Base-by-base conservation (phyloP, 306 rosid genomes). In the Prunus mume region DNA sequence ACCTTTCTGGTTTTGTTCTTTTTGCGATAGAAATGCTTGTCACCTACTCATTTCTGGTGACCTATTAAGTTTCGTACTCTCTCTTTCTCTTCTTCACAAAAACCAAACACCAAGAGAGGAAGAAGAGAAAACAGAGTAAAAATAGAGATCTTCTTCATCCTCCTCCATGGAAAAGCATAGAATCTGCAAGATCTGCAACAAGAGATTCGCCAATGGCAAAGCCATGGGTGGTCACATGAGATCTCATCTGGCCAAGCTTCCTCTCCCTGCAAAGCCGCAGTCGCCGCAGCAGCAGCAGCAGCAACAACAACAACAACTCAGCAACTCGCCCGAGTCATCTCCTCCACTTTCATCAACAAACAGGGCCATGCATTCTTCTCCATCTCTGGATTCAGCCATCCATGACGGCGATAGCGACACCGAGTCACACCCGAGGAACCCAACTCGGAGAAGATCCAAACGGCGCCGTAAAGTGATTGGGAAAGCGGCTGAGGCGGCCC, bases 201-300 rank as follows among this genome's bases (percentile, higher is more conserved):
- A 63, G 84, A n/a, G 76, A 28, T 90, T 84, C 74, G 14, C 87
- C 3, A 84, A 50, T 54, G 94, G 88, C 47, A 90, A 85, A 80
- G 91, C 93, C 71, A 65, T 87, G 72, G 93, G 98, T 3, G 94
- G 98, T 8, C 98, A 93, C 84, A 85, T 90, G 94, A 87, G 88
- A 79, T 79, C 97, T 66, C 96, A 93, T 72, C 65, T 85, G 2
- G 80, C 71, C 58, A 86, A 51, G 58, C 76, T 78, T 46, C 81
- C 88, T 2, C 9, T 92, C 55, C 90, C 88, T 54, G 80, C 83
- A 3, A 83, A 84, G 43, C 74, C 22, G 3, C 19, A 43, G 51
- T 30, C 73, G 27, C 18, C 5, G 0, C 62, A 45, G n/a, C 56
- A 15, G 19, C 76, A 52, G 17, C 60, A 45, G n/a, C 56, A 15